phyloP scores from a whole-genome alignment of 768 basidiomycete genomes.

The Hypholoma sublateritium region DNA sequence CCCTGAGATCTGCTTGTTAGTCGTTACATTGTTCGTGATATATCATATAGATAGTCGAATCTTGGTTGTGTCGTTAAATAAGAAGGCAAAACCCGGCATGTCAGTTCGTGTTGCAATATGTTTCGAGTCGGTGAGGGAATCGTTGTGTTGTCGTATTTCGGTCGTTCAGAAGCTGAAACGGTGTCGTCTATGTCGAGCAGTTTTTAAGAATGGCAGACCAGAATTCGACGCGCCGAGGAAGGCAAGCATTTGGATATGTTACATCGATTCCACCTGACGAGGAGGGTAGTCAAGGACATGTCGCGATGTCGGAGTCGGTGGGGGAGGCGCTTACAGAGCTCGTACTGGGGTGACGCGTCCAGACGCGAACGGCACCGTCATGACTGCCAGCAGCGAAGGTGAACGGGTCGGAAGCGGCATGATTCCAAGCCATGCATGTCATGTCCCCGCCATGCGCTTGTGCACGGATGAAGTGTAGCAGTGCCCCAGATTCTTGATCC shows the following conservation, averaged over 20 bases:
- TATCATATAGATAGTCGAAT: no score
- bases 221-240: no score
- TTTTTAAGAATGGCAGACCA: no score
- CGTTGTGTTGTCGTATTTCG: background rate
- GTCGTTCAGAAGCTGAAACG: background rate
- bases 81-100: no score
- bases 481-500: slow-evolving; percentile 77
- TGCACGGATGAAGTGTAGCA: slow-evolving; percentile 69
- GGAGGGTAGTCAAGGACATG: background rate
- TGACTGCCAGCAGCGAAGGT: slow-evolving; percentile 80
- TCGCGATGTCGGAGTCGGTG: background rate
- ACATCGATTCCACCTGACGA: background rate
- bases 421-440: slow-evolving; percentile 83
- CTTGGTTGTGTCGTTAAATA: no score
- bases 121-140: no score
- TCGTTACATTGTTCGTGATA: no score
- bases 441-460: slow-evolving; percentile 66
- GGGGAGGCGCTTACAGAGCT: background rate
- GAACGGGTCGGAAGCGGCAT: slow-evolving; percentile 58
- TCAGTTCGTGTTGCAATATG: no score
- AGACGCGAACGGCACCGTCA: slow-evolving; percentile 74
- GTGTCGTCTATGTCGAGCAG: no score
- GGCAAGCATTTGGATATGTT: no score
- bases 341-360: slow-evolving; percentile 48
- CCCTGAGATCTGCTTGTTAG: no score